Evolutionary conservation across 495 filamentous ascomycete genomes (phyloP).

Genomic region (Daldinia vernicosa): DNA sequence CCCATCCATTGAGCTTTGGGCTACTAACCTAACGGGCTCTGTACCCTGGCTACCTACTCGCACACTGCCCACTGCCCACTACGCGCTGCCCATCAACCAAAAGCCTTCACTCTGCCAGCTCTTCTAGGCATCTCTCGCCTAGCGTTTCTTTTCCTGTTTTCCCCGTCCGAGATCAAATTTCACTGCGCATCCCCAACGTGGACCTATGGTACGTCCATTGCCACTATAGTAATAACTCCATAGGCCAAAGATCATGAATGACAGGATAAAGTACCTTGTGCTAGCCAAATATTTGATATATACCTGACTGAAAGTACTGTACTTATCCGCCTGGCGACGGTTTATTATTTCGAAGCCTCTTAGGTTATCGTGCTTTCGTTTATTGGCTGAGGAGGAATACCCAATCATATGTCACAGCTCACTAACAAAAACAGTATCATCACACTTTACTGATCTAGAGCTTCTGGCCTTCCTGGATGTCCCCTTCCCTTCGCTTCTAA

Average conservation of each 20-base stretch:
- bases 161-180: constrained; percentile 41
- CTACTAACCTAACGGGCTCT: constrained; percentile 31
- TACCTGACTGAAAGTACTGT: constrained; percentile 55
- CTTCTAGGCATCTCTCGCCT: constrained; percentile 40
- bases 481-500: constrained; percentile 28
- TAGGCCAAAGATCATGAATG: constrained; percentile 51
- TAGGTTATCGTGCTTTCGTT: constrained; percentile 45
- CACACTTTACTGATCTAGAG: constrained; percentile 47
- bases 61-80: constrained; percentile 43
- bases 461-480: constrained; percentile 41
- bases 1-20: constrained; percentile 38
- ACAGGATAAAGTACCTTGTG: constrained; percentile 49
- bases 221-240: constrained; percentile 47
- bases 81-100: constrained; percentile 38
- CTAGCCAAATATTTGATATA: constrained; percentile 48
- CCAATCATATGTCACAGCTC: constrained; percentile 57
- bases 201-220: constrained; percentile 51
- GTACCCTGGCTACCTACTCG: constrained; percentile 35
- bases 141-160: constrained; percentile 46
- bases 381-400: constrained; percentile 50
- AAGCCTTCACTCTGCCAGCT: constrained; percentile 40
- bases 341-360: constrained; percentile 46
- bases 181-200: constrained; percentile 53
- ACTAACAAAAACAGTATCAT: constrained; percentile 44
- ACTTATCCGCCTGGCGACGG: constrained; percentile 51